These are phyloP conservation scores for Aspergillus japonicus DNA, from an alignment of 2,329 filamentous ascomycete genomes.

Conservation along the genomic window DNA sequence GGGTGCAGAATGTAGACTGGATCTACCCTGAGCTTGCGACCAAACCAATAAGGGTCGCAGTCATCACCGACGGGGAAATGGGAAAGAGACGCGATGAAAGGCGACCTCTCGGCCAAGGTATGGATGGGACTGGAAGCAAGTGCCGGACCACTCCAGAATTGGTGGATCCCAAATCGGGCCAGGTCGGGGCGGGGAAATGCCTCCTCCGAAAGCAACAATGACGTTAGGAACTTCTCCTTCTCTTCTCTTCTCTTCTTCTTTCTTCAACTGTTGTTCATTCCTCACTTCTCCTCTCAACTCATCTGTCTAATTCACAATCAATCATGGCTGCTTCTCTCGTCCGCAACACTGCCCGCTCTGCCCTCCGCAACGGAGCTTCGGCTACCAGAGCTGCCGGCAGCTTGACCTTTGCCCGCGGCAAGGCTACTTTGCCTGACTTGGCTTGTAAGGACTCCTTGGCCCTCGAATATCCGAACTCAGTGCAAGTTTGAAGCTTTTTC, in stretches of 20 bases:
- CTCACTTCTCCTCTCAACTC: slow-evolving; percentile 11
- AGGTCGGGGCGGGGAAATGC: slow-evolving; percentile 24
- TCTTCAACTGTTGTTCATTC: slow-evolving; percentile 6
- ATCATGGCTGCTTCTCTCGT: slow-evolving; percentile 75
- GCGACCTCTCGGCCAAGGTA: neutral
- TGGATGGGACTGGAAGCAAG: neutral
- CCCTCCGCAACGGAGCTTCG: slow-evolving; percentile 65
- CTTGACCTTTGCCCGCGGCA: slow-evolving; percentile 77
- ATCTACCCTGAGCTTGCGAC: neutral
- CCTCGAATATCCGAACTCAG: neutral
- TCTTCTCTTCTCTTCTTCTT: slow-evolving; percentile 13
- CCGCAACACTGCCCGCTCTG: slow-evolving; percentile 69
- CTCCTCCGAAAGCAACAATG: slow-evolving; percentile 22
- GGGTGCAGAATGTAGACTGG: neutral
- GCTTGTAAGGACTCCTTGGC: slow-evolving; percentile 56
- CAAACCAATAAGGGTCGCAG: neutral
- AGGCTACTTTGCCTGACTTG: slow-evolving; percentile 91
- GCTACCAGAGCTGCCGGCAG: slow-evolving; percentile 57
- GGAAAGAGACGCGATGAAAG: neutral
- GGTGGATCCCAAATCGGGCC: slow-evolving; percentile 1
- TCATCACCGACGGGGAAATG: neutral
- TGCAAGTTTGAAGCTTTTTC: neutral
- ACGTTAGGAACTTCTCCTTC: slow-evolving; percentile 17
- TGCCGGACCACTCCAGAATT: neutral
- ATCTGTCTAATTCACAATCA: slow-evolving; percentile 8